These are phyloP conservation scores for Catharanthus roseus DNA, from an alignment of 257 asterid genomes.

Conservation along the genomic window DNA sequence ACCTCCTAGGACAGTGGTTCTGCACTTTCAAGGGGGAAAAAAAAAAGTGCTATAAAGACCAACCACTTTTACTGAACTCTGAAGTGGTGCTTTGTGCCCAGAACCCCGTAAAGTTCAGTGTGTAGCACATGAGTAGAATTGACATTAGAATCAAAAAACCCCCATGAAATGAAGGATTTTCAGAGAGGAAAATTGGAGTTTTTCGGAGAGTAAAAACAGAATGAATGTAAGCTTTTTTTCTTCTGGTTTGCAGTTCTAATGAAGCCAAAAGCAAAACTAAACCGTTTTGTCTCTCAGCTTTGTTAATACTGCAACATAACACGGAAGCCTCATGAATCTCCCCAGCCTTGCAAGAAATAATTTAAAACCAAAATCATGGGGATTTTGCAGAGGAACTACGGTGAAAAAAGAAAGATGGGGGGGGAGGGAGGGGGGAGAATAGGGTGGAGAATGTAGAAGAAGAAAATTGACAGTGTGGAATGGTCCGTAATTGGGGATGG, in stretches of 20 bases:
- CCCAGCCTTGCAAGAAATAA: neutral
- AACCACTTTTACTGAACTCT: conserved; percentile 14
- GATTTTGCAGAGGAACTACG: conserved; percentile 10
- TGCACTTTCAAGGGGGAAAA: conserved; percentile 11
- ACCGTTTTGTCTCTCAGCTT: neutral
- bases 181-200: neutral
- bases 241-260: conserved; percentile 3
- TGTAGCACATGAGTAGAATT: conserved; percentile 14
- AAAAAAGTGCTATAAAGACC: conserved; percentile 6
- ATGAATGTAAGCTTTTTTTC: neutral
- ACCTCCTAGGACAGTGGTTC: conserved; percentile 13
- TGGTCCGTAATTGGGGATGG: conserved; percentile 37
- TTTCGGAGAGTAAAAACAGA: neutral
- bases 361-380: neutral
- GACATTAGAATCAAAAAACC: neutral
- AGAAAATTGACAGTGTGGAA: conserved; percentile 26
- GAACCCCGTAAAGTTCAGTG: conserved; percentile 21
- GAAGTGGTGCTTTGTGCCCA: conserved; percentile 18
- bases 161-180: neutral
- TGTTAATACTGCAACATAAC: neutral
- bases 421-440: neutral
- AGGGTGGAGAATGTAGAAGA: too few relatives aligned
- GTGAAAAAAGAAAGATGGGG: too few relatives aligned
- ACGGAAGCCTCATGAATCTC: neutral
- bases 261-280: conserved; percentile 2